Conservation (phyloP, 441 rosid genomes). For the Erodium texanum region DNA sequence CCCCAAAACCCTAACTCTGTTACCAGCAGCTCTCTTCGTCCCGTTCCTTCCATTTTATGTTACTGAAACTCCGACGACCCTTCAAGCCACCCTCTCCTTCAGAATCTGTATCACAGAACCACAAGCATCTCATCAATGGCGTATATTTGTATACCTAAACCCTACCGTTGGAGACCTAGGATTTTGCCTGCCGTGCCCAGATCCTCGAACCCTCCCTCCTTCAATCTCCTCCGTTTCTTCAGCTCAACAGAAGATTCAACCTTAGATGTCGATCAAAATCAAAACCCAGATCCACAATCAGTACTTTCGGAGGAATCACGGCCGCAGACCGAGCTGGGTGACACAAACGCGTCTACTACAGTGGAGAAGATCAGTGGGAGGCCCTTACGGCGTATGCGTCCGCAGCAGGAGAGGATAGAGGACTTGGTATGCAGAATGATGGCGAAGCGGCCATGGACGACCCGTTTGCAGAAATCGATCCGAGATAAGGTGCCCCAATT, state of each 20-base stretch:
- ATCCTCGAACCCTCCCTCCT: slow-evolving; percentile 18
- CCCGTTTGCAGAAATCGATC: slow-evolving; percentile 77
- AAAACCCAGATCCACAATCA: slow-evolving; percentile 9
- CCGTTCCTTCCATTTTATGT: no score
- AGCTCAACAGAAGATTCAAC: slow-evolving; percentile 28
- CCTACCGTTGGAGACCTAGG: slow-evolving; percentile 27
- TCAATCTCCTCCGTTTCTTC: slow-evolving; percentile 29
- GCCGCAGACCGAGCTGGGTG: neutral
- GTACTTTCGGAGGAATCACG: slow-evolving; percentile 6
- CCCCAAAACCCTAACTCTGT: no score
- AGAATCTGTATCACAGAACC: no score
- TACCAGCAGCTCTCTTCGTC: no score
- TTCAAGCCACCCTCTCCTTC: no score
- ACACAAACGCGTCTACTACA: neutral
- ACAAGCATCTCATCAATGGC: slow-evolving; percentile 25
- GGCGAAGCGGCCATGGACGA: slow-evolving; percentile 77
- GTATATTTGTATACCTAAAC: slow-evolving; percentile 29
- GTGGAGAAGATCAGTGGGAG: neutral
- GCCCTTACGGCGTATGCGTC: slow-evolving; percentile 45
- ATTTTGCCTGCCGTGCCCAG: slow-evolving; percentile 23
- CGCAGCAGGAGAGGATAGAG: slow-evolving; percentile 54
- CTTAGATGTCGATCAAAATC: neutral
- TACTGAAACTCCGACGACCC: no score
- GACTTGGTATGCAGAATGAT: slow-evolving; percentile 77
- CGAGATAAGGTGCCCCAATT: slow-evolving; percentile 64